phyloP scores from a whole-genome alignment of 2,329 filamentous ascomycete species.

The Colletotrichum echinochloae region DNA sequence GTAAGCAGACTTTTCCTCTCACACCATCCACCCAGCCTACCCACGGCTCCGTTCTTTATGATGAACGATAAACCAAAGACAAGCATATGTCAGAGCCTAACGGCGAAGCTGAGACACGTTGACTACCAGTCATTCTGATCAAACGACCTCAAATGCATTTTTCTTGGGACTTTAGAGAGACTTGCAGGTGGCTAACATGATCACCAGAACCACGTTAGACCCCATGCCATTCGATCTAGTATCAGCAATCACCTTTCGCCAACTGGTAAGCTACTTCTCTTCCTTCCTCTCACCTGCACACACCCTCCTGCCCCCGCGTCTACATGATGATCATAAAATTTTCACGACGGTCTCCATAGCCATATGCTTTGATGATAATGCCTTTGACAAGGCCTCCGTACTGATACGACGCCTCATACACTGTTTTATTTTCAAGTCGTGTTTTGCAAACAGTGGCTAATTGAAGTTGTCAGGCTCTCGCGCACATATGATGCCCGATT shows the following conservation, averaged over 20 bases:
- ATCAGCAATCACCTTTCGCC: too few relatives aligned
- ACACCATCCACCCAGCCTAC: conserved; percentile 11
- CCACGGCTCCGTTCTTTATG: conserved; percentile 37
- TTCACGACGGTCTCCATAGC: conserved; percentile 44
- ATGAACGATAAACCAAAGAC: conserved; percentile 44
- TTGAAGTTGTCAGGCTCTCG: conserved; percentile 20
- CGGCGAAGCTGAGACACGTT: conserved; percentile 43
- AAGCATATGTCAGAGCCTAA: conserved; percentile 45
- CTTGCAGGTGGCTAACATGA: conserved; percentile 18
- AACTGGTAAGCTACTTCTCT: conserved; percentile 5
- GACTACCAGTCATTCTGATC: conserved; percentile 41
- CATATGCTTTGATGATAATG: conserved; percentile 43
- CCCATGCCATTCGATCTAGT: fast-evolving
- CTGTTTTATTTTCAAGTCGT: conserved; percentile 25
- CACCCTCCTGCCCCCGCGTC: conserved; percentile 10
- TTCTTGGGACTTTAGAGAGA: conserved; percentile 5
- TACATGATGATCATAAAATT: conserved; percentile 42
- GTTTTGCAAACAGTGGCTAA: conserved; percentile 25
- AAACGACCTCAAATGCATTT: conserved; percentile 31
- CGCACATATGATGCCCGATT: fast-evolving
- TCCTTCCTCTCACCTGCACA: too few relatives aligned
- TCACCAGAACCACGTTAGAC: neutral
- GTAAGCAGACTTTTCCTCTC: conserved; percentile 13
- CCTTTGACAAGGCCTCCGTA: conserved; percentile 42
- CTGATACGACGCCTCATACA: conserved; percentile 38